These are phyloP conservation scores for Mucuna pruriens DNA, from an alignment of 306 rosid species.

Conservation along the genomic window DNA sequence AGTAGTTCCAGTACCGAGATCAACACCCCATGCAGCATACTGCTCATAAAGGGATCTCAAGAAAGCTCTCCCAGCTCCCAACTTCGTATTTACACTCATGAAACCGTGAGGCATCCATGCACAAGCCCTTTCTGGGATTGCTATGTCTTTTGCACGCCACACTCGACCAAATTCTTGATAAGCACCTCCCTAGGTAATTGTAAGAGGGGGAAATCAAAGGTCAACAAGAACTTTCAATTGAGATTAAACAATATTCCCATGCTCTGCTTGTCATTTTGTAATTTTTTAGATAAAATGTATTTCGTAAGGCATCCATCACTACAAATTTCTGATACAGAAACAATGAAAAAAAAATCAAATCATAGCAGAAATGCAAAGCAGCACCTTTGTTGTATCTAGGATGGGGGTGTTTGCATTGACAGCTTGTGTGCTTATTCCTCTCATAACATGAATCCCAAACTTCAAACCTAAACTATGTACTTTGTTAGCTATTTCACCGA, in stretches of 20 bases:
- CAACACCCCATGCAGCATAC: conserved; percentile 96
- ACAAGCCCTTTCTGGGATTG: conserved; percentile 70
- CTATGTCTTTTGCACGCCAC: conserved; percentile 88
- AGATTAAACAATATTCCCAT: background rate
- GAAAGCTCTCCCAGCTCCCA: conserved; percentile 91
- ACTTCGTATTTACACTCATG: conserved; percentile 83
- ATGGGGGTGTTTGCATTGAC: conserved; percentile 92
- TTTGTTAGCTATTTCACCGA: conserved; percentile 68
- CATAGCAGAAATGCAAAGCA: conserved; percentile 35
- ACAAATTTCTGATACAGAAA: background rate
- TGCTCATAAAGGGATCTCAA: conserved; percentile 82
- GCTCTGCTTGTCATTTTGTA: background rate
- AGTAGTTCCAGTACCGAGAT: conserved; percentile 65
- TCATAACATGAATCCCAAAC: conserved; percentile 97
- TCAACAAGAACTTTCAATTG: conserved; percentile 28
- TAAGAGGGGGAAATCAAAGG: conserved; percentile 25
- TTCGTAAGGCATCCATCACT: background rate
- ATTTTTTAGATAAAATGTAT: background rate
- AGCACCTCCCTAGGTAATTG: conserved; percentile 60
- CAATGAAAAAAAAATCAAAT: background rate
- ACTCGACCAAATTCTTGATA: conserved; percentile 73
- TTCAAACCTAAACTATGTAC: conserved; percentile 86
- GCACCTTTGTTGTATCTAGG: conserved; percentile 73
- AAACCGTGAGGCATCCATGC: conserved; percentile 92
- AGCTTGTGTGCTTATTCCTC: conserved; percentile 98